Base-by-base conservation (phyloP, 805 yeast genomes). In the Starmerella potacharoeniae region DNA sequence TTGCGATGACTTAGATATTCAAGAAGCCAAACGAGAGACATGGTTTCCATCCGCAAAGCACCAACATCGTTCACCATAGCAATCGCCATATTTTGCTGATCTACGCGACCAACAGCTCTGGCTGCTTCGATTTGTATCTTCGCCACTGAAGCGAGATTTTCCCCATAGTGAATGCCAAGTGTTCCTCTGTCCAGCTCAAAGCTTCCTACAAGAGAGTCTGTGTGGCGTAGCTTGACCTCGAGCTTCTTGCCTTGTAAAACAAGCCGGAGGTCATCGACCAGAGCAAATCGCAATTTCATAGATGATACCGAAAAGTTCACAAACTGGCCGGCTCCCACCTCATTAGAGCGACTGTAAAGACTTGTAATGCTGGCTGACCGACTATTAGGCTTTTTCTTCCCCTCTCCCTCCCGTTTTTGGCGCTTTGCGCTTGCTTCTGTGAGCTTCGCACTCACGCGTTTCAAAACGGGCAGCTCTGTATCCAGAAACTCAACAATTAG, bases 1-100 rank as follows among this genome's bases (percentile, higher is more conserved):
- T 49, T 55, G 2, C 51, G 51, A 6, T 60, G 58, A 2, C 33
- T 28, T 1, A 53, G 48, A 30, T 55, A 56, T 40, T 61, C 63
- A 6, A 61, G 51, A 4, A 61, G 29, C 64, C 63, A 58, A 1
- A 60, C 53, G 9, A 61, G 28, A 7, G 64, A 61, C 62, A 60
- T 60, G 1, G 64, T 61, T 17, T 60, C 64, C 17, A 58, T 42
- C 1, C 53, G 34, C 9, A 60, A 22, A 0, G 53, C 35, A 13
- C 49, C 39, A 9, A 54, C 45, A 17, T 52, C 47, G 36, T 44
- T 53, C n/a, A 53, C 45, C 14, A 55, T 13, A 4, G 56, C 52
- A 17, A 58, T 44, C 5, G 51, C 58, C 13, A 33, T 14, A 4
- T 43, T 47, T n/a, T 46, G 43, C 6, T 49, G 44, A 22, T 56